Base-by-base conservation (phyloP, 2,329 filamentous ascomycete species). In the Teratosphaeria gauchensis region DNA sequence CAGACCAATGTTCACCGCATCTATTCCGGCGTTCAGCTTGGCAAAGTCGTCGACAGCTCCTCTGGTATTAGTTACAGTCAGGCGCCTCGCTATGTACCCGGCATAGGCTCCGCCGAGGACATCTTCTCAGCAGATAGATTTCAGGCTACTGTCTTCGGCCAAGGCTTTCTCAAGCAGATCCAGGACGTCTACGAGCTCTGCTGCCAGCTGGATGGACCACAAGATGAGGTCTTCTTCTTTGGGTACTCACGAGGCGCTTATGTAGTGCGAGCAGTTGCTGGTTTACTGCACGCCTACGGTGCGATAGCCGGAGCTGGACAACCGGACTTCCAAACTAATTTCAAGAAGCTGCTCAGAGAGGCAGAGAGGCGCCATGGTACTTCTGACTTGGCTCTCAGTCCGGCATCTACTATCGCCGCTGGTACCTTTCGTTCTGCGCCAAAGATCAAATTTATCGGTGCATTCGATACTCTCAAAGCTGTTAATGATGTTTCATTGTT, bases 211-310 rank as follows among this genome's bases (percentile, higher is more conserved):
- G 54, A 32, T 2, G 59, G 60, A 28, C 33, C 52, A 14, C 52
- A 68, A 56, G 73, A 76, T 59, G 74, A 77, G 58, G 59, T 77
- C 1, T 76, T 72, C 65, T 61, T 77, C 7, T 76, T 72, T 48
- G 75, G 74, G 9, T 74, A 74, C 60, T 73, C 73, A 33, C 69
- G 73, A 51, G 75, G 75, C 16, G 74, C 74, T 1, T 76, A 69
- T 65, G 70, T 76, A 5, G 71, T 74, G 4, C 68, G 74, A 2
- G 73, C 73, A 5, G 74, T 77, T 1, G 71, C 73, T 19, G 72
- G 73, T 5, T 64, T 77, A 32, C 68, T 77, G 3, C 70, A 75
- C 60, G 65, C 71, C 32, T 67, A 72, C 62, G 68, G 69, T 51
- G 67, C 64, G 16, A 21, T 73, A 51, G 42, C 54, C 11, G 59